Evolutionary conservation across 1,284 basidiomycete genomes (phyloP).

Genomic region (Irpex sp.): DNA sequence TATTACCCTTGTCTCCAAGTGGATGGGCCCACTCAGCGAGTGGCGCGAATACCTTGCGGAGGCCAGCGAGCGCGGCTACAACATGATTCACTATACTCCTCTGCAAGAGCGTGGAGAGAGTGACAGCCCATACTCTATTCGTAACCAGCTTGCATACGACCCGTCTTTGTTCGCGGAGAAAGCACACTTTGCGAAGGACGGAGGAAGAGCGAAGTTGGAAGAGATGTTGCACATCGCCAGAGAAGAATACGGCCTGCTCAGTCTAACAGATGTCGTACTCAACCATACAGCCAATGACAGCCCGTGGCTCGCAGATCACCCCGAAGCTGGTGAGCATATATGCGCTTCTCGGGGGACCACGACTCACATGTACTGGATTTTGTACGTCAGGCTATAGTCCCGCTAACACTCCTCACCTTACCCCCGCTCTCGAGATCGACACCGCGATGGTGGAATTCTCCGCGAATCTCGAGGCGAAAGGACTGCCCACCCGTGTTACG

Average conservation of each 20-base stretch:
- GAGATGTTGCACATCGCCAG: slow-evolving; percentile 65
- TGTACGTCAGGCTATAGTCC: slow-evolving; percentile 76
- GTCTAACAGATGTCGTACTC: slow-evolving; percentile 89
- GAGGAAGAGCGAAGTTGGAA: slow-evolving; percentile 54
- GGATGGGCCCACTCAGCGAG: slow-evolving; percentile 83
- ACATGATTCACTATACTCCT: slow-evolving; percentile 94
- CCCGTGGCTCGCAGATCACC: slow-evolving; percentile 87
- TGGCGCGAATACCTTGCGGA: slow-evolving; percentile 83
- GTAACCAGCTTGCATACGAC: slow-evolving; percentile 82
- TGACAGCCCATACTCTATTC: slow-evolving; percentile 89
- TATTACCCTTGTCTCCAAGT: slow-evolving; percentile 89
- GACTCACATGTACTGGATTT: not conserved
- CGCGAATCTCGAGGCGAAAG: slow-evolving; percentile 52
- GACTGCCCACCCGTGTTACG: slow-evolving; percentile 69
- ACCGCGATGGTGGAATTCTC: slow-evolving; percentile 82
- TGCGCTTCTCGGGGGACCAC: too few relatives aligned
- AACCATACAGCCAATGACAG: slow-evolving; percentile 95
- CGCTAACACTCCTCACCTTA: slow-evolving; percentile 84
- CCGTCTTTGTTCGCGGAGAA: slow-evolving; percentile 58
- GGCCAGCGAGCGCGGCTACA: slow-evolving; percentile 86
- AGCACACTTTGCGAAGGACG: slow-evolving; percentile 39
- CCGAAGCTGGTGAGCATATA: slow-evolving; percentile 75
- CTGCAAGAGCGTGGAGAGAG: slow-evolving; percentile 87
- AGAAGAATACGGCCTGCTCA: slow-evolving; percentile 84
- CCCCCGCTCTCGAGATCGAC: slow-evolving; percentile 86